Conservation (phyloP, 2,329 filamentous ascomycete genomes). For the Sporothrix pseudoabietina region DNA sequence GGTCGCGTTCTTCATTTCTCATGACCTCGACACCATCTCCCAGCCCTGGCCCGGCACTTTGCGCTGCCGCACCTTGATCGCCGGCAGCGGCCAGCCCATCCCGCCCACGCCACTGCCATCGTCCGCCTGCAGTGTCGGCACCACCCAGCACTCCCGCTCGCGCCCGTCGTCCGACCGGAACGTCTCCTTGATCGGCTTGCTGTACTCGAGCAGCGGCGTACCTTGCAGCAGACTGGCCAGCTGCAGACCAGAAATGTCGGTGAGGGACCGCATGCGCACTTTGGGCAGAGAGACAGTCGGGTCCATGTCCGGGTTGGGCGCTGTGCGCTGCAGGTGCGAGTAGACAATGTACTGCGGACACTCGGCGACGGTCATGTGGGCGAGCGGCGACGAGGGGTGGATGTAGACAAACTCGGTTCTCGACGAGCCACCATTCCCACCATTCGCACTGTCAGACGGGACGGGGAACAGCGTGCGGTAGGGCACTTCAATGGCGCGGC, state of each 20-base stretch:
- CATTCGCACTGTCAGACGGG: slow-evolving; percentile 44
- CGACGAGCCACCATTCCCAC: slow-evolving; percentile 33
- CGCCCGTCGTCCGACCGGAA: slow-evolving; percentile 46
- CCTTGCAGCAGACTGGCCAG: slow-evolving; percentile 78
- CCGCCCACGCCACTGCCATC: slow-evolving; percentile 56
- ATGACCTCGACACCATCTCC: slow-evolving; percentile 57
- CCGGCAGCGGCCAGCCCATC: slow-evolving; percentile 80
- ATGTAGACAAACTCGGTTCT: slow-evolving; percentile 75
- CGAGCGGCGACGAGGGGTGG: slow-evolving; percentile 80
- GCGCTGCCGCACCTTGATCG: slow-evolving; percentile 80
- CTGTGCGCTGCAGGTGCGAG: slow-evolving; percentile 74
- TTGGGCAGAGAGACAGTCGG: slow-evolving; percentile 56
- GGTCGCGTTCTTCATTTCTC: neutral
- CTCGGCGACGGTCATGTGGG: slow-evolving; percentile 67
- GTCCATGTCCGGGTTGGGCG: slow-evolving; percentile 35
- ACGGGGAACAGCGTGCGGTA: slow-evolving; percentile 84
- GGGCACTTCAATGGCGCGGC: slow-evolving; percentile 86
- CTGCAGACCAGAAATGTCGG: slow-evolving; percentile 73
- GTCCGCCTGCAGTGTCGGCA: slow-evolving; percentile 74
- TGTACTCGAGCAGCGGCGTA: slow-evolving; percentile 79
- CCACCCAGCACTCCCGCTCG: slow-evolving; percentile 77
- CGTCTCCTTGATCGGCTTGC: slow-evolving; percentile 89
- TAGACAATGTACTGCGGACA: slow-evolving; percentile 89
- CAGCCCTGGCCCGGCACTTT: slow-evolving; percentile 73
- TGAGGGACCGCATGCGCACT: slow-evolving; percentile 86